phyloP scores from a whole-genome alignment of 1,139 yeast genomes.

The Yamadazyma triangularis region DNA sequence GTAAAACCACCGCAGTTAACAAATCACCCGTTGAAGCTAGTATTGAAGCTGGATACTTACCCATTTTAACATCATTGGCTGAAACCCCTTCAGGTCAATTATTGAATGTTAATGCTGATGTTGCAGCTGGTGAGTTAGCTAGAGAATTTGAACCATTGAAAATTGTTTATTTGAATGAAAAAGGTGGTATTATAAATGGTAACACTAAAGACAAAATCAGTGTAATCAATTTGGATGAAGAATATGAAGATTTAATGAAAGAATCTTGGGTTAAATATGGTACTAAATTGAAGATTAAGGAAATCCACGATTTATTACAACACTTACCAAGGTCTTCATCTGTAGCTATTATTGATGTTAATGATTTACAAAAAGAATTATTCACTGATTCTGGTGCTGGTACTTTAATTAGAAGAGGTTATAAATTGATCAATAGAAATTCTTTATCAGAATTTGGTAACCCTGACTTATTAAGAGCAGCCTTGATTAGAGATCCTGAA shows the following conservation, averaged over 20 bases:
- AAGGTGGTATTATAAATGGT: constrained; percentile 96
- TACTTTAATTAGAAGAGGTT: constrained; percentile 95
- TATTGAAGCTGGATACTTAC: constrained; percentile 93
- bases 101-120: constrained; percentile 96
- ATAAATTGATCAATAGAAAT: constrained; percentile 71
- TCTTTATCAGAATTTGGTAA: constrained; percentile 70
- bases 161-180: constrained; percentile 92
- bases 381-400: constrained; percentile 99
- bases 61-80: constrained; percentile 92
- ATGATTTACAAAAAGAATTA: constrained; percentile 92
- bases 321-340: constrained; percentile 95
- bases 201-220: constrained; percentile 86
- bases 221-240: constrained; percentile 91
- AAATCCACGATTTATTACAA: constrained; percentile 89
- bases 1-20: constrained; percentile 80
- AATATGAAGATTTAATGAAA: constrained; percentile 83
- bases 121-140: constrained; percentile 97
- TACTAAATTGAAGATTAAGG: constrained; percentile 92
- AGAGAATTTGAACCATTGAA: constrained; percentile 95
- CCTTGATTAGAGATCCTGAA: constrained; percentile 73
- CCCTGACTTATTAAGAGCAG: constrained; percentile 70
- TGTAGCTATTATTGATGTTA: constrained; percentile 93
- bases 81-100: constrained; percentile 96
- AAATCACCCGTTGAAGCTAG: constrained; percentile 93
- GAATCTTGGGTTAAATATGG: constrained; percentile 99